These are phyloP conservation scores for Thelonectria discophora DNA, from an alignment of 2,329 filamentous ascomycete species.

Conservation along the genomic window DNA sequence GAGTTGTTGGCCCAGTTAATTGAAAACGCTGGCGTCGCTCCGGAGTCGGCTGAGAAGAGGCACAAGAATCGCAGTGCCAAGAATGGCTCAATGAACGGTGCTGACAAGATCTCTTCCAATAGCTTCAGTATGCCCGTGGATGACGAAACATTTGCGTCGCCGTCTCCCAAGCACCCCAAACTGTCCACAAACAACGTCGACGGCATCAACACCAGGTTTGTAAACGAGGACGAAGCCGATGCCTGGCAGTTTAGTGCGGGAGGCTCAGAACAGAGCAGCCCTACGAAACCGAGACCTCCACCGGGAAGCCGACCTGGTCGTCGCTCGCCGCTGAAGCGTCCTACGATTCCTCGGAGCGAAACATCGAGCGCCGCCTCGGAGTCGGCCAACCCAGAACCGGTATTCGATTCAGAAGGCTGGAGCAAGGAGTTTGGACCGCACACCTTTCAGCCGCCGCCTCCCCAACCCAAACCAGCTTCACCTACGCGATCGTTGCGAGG, in stretches of 20 bases:
- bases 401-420: constrained; percentile 65
- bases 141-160: constrained; percentile 51
- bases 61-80: constrained; percentile 21
- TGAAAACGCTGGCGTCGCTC: constrained; percentile 36
- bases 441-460: constrained; percentile 60
- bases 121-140: constrained; percentile 63
- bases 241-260: constrained; percentile 64
- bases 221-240: constrained; percentile 55
- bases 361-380: constrained; percentile 36
- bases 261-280: constrained; percentile 44
- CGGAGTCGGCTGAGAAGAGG: constrained; percentile 29
- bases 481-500: constrained; percentile 55
- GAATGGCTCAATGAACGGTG: constrained; percentile 26
- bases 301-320: constrained; percentile 53
- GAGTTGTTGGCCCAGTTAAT: constrained; percentile 51
- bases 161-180: constrained; percentile 48
- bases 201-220: constrained; percentile 70
- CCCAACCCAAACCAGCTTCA: constrained; percentile 51
- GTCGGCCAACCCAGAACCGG: constrained; percentile 38
- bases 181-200: constrained; percentile 64
- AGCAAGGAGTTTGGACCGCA: constrained; percentile 62
- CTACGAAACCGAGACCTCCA: constrained; percentile 46
- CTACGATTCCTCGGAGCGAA: constrained; percentile 34
- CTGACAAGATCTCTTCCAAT: constrained; percentile 47
- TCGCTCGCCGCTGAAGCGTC: constrained; percentile 50